A percentile compares a stretch with the other conserved stretches of the same genome.
Conservation (phyloP, 2,329 filamentous ascomycete species). For the Knufia fluminis region DNA sequence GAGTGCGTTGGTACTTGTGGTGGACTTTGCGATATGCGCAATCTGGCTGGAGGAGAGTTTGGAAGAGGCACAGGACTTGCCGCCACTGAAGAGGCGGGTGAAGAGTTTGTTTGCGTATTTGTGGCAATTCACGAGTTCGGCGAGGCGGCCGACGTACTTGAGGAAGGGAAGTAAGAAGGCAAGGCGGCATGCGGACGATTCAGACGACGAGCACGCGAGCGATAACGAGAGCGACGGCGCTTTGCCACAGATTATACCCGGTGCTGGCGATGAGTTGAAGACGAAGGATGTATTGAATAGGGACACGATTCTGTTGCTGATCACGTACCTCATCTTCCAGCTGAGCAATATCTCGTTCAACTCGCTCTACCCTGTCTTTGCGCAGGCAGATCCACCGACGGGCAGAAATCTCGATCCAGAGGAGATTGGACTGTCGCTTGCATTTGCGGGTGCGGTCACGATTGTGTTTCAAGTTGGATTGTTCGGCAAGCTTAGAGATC, state of each 20-base stretch:
- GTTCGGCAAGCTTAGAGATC: slow-evolving; percentile 68
- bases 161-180: slow-evolving; percentile 25
- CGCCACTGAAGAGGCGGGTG: slow-evolving; percentile 50
- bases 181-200: slow-evolving; percentile 11
- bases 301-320: slow-evolving; percentile 71
- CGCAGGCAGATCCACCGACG: slow-evolving; percentile 61
- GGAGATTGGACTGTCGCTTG: slow-evolving; percentile 77
- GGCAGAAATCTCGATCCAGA: slow-evolving; percentile 67
- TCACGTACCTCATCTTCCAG: slow-evolving; percentile 87
- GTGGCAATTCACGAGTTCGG: slow-evolving; percentile 57
- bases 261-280: slow-evolving; percentile 38
- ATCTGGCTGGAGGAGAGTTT: slow-evolving; percentile 82
- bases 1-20: slow-evolving; percentile 59
- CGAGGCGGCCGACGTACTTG: slow-evolving; percentile 50
- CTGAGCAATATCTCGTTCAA: slow-evolving; percentile 92
- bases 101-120: slow-evolving; percentile 56
- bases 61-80: slow-evolving; percentile 54
- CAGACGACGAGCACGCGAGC: slow-evolving; percentile 22
- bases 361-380: slow-evolving; percentile 89
- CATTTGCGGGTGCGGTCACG: slow-evolving; percentile 72
- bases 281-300: slow-evolving; percentile 60
- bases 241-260: slow-evolving; percentile 28
- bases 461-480: slow-evolving; percentile 84
- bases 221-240: slow-evolving; percentile 38
- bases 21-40: slow-evolving; percentile 65